Base-by-base conservation (phyloP, 2,329 filamentous ascomycete genomes). In the Diplocarpon mali region DNA sequence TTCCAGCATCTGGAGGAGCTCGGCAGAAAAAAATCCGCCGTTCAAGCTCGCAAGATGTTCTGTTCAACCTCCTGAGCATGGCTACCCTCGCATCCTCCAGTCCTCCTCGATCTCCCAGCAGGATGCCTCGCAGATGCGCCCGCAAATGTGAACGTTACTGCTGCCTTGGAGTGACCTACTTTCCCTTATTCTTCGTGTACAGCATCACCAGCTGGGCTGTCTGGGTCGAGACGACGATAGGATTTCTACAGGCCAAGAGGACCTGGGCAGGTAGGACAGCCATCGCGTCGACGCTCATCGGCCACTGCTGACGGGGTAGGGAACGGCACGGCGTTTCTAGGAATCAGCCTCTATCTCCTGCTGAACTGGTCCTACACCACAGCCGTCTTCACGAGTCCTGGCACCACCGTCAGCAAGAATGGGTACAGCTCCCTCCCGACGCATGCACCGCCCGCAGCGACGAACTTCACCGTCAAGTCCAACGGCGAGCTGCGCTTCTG, bases 351-450 rank as follows among this genome's bases (percentile, higher is more conserved):
- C 49, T 96, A 89, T 59, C 54, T 76, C 44, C 70, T 95, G 58
- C 78, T 93, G 50, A 90, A 92, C 64, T 84, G 82, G 73, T 90
- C 77, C 57, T 98, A 98, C 67, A 92, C 86, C 1, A 80, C 82
- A 36, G 92, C 92, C 58, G 90, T 96, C 51, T 95, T 96, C 67
- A 95, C 87, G 17, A 78, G 83, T 52, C 90, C 92, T 5, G 92
- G 92, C 36, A 78, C 74, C 59, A 81, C 78, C 17, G 79, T 74
- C 28, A 73, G 72, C 60, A 68, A 72, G 47, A 66, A 73, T 60
- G 82, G 81, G 54, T 95, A 95, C 67, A 85, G 80, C 62, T 79
- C 83, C 38, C 72, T 95, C 36, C 88, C 89, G 1, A 85, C 83
- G n/a, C 72, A 78, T 49, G 78, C 81, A 51, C 66, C 75, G 6